Conservation (phyloP, 805 yeast genomes). For the Wickerhamiella vanderwaltii region DNA sequence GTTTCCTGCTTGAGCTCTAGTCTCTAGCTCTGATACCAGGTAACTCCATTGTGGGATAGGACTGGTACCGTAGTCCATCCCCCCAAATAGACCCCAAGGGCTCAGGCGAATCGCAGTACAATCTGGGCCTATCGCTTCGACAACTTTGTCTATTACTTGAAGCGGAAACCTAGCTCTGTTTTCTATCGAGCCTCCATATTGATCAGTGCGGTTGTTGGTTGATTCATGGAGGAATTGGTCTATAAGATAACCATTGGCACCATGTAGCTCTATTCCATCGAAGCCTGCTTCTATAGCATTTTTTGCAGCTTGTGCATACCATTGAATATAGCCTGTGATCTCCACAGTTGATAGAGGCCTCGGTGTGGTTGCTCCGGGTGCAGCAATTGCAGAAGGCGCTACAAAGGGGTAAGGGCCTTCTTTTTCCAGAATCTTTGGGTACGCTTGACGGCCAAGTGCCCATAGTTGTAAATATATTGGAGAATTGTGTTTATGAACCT, state of each 20-base stretch:
- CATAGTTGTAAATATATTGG: slow-evolving; percentile 35
- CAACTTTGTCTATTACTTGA: slow-evolving; percentile 37
- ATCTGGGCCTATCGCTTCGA: slow-evolving; percentile 28
- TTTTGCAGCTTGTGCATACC: slow-evolving; percentile 38
- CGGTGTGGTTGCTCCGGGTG: slow-evolving; percentile 13
- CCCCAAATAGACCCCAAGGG: slow-evolving; percentile 29
- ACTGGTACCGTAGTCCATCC: slow-evolving; percentile 21
- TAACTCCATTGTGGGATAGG: slow-evolving; percentile 34
- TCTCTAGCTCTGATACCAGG: slow-evolving; percentile 33
- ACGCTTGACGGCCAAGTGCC: slow-evolving; percentile 37
- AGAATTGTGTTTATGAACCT: slow-evolving; percentile 35
- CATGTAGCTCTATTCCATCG: slow-evolving; percentile 56
- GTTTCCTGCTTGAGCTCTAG: slow-evolving; percentile 29
- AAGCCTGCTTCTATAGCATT: slow-evolving; percentile 42
- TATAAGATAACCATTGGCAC: slow-evolving; percentile 50
- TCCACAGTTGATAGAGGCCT: slow-evolving; percentile 31
- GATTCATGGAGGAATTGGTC: slow-evolving; percentile 36
- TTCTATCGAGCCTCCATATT: slow-evolving; percentile 52
- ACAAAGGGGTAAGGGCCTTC: slow-evolving; percentile 27
- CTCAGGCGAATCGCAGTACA: slow-evolving; percentile 30
- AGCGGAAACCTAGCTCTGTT: slow-evolving; percentile 40
- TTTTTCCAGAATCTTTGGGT: slow-evolving; percentile 29
- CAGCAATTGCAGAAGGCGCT: slow-evolving; percentile 31
- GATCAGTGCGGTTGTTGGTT: slow-evolving; percentile 45
- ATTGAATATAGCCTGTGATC: slow-evolving; percentile 32